Percentiles rank a stretch among this genome's conserved stretches.
phyloP scores from a whole-genome alignment of 345 rosid genomes.

The Mallotus nudiflorus region DNA sequence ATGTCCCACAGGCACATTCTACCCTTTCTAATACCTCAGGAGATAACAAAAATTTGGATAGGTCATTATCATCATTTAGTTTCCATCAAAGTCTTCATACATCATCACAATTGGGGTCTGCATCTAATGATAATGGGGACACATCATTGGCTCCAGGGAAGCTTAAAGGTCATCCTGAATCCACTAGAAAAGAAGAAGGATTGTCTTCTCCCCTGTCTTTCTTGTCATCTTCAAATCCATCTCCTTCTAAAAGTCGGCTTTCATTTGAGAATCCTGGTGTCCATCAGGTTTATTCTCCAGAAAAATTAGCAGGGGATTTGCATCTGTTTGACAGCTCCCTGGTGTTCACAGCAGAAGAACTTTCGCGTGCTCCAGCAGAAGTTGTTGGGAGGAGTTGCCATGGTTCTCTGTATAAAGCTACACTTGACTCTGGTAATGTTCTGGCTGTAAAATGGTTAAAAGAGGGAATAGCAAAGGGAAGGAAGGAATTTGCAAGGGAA shows the following conservation, averaged over 20 bases:
- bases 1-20: conserved; percentile 33
- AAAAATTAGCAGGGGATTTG: conserved; percentile 71
- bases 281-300: conserved; percentile 53
- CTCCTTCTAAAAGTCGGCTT: conserved; percentile 45
- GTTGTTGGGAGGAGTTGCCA: conserved; percentile 86
- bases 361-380: conserved; percentile 88
- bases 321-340: conserved; percentile 66
- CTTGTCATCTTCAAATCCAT: conserved; percentile 55
- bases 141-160: conserved; percentile 38
- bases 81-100: conserved; percentile 37
- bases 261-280: conserved; percentile 40
- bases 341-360: conserved; percentile 70
- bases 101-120: conserved; percentile 28
- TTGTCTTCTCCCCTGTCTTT: conserved; percentile 51
- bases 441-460: conserved; percentile 85
- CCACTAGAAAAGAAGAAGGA: conserved; percentile 40
- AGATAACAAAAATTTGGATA: conserved; percentile 37
- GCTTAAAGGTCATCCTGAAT: conserved; percentile 32
- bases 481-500: conserved; percentile 84
- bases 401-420: conserved; percentile 70
- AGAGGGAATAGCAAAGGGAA: conserved; percentile 80
- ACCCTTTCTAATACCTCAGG: conserved; percentile 43
- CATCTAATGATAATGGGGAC: conserved; percentile 35
- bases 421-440: conserved; percentile 56
- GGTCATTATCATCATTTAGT: conserved; percentile 43